A percentile compares a stretch with the other conserved stretches of the same genome.
These are phyloP conservation scores for Ogataea pilisensis DNA, from an alignment of 805 yeast species.

Conservation along the genomic window DNA sequence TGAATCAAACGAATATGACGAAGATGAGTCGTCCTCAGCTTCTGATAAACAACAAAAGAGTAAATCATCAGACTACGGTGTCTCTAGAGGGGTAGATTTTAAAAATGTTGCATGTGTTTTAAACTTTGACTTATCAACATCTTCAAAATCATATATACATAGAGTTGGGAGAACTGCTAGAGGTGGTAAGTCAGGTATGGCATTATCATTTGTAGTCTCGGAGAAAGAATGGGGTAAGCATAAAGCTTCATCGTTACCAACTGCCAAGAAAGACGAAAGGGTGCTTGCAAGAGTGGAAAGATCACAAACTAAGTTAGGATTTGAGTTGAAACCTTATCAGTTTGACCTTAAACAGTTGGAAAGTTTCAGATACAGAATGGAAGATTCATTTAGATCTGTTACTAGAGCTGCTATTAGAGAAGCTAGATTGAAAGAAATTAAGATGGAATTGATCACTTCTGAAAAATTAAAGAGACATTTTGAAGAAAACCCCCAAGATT, in stretches of 20 bases:
- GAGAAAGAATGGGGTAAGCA: constrained; percentile 83
- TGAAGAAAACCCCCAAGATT: constrained; percentile 95
- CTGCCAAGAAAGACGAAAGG: constrained; percentile 83
- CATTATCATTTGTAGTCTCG: constrained; percentile 88
- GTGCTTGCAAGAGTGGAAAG: constrained; percentile 69
- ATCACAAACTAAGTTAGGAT: constrained; percentile 71
- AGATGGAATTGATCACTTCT: constrained; percentile 79
- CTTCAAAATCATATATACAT: constrained; percentile 86
- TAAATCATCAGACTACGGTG: constrained; percentile 69
- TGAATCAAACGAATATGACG: constrained; percentile 63
- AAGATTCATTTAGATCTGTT: constrained; percentile 94
- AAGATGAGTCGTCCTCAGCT: constrained; percentile 21
- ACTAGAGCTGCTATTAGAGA: constrained; percentile 87
- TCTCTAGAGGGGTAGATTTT: constrained; percentile 95
- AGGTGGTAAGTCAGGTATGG: constrained; percentile 93
- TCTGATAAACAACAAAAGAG: constrained; percentile 18
- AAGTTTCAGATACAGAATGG: constrained; percentile 93
- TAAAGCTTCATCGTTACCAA: constrained; percentile 65
- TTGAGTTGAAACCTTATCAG: constrained; percentile 78
- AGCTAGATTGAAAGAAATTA: constrained; percentile 86
- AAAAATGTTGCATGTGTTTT: constrained; percentile 93
- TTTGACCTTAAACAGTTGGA: constrained; percentile 91
- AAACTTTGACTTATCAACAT: constrained; percentile 89
- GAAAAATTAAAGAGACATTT: constrained; percentile 91
- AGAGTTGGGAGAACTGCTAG: constrained; percentile 97